Evolutionary conservation across 2,329 filamentous ascomycete genomes (phyloP).

Genomic region (Hypoxylon rubiginosum): DNA sequence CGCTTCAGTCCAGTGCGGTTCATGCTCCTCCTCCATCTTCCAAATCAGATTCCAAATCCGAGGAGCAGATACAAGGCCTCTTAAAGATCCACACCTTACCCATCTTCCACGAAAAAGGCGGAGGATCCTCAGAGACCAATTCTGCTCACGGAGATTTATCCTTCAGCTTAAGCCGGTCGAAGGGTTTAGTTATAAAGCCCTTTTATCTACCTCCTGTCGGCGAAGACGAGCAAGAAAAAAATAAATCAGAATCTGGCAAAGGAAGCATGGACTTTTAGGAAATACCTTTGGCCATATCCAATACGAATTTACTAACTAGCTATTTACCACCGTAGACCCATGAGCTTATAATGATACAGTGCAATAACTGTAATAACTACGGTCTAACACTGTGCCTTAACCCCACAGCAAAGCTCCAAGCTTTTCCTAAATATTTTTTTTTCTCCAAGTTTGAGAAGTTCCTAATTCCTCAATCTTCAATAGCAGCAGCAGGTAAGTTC

Average conservation of each 20-base stretch:
- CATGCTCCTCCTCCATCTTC: conserved; percentile 65
- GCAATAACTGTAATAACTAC: not conserved
- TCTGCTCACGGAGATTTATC: conserved; percentile 87
- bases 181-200: conserved; percentile 86
- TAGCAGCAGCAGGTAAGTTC: conserved; percentile 46
- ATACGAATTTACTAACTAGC: no score
- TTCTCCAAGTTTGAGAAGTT: conserved; percentile 31
- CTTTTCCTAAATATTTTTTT: conserved; percentile 30
- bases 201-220: conserved; percentile 91
- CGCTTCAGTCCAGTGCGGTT: conserved; percentile 73
- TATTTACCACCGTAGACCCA: not conserved
- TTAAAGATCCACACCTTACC: conserved; percentile 86
- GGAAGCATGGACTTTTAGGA: conserved; percentile 81
- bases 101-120: conserved; percentile 88
- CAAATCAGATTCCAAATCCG: conserved; percentile 64
- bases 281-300: no score
- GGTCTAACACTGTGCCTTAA: conserved; percentile 17
- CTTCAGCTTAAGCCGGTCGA: conserved; percentile 85
- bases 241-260: conserved; percentile 69
- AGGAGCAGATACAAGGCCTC: conserved; percentile 88
- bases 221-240: conserved; percentile 68
- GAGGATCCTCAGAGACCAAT: conserved; percentile 76
- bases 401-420: conserved; percentile 39
- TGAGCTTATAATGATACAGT: conserved; percentile 18
- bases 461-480: conserved; percentile 30